A percentile compares a stretch with the other conserved stretches of the same genome.
phyloP scores from a whole-genome alignment of 495 filamentous ascomycete species.

The Chaetomium cochliodes region DNA sequence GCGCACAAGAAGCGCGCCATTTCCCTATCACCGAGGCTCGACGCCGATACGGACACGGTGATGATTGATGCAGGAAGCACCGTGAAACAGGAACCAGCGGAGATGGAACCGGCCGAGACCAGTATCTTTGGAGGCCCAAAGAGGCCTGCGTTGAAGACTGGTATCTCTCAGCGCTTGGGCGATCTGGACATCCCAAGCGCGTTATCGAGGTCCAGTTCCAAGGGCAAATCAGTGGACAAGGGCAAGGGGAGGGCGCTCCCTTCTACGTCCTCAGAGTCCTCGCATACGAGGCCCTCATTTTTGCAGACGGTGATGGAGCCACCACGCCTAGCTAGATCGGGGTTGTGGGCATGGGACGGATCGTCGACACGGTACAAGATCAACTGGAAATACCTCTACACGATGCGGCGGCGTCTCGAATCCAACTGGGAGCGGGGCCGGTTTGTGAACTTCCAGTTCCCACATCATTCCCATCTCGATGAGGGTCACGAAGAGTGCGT shows the following conservation, averaged over 20 bases:
- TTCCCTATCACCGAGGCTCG: slow-evolving; percentile 31
- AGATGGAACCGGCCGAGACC: slow-evolving; percentile 31
- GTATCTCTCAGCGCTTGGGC: slow-evolving; percentile 21
- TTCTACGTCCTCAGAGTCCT: neutral
- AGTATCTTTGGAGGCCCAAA: slow-evolving; percentile 42
- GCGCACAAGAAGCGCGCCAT: slow-evolving; percentile 50
- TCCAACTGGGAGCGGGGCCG: slow-evolving; percentile 85
- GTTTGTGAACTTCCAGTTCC: slow-evolving; percentile 83
- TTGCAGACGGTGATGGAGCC: slow-evolving; percentile 21
- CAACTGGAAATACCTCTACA: slow-evolving; percentile 86
- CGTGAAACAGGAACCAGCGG: slow-evolving; percentile 31
- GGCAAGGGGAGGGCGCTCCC: slow-evolving; percentile 36
- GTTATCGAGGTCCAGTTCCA: slow-evolving; percentile 19
- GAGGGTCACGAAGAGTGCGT: slow-evolving; percentile 92
- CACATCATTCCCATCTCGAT: slow-evolving; percentile 72
- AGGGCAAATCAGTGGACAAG: slow-evolving; percentile 29
- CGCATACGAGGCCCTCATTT: neutral
- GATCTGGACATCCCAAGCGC: slow-evolving; percentile 27
- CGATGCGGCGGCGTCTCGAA: slow-evolving; percentile 79
- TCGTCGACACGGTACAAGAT: slow-evolving; percentile 53
- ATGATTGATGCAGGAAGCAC: slow-evolving; percentile 42
- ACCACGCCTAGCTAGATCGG: slow-evolving; percentile 36
- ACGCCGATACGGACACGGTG: slow-evolving; percentile 49
- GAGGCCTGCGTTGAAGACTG: slow-evolving; percentile 7
- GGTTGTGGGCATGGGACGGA: slow-evolving; percentile 45